Base-by-base conservation (phyloP, 306 rosid species). In the Parietaria judaica region DNA sequence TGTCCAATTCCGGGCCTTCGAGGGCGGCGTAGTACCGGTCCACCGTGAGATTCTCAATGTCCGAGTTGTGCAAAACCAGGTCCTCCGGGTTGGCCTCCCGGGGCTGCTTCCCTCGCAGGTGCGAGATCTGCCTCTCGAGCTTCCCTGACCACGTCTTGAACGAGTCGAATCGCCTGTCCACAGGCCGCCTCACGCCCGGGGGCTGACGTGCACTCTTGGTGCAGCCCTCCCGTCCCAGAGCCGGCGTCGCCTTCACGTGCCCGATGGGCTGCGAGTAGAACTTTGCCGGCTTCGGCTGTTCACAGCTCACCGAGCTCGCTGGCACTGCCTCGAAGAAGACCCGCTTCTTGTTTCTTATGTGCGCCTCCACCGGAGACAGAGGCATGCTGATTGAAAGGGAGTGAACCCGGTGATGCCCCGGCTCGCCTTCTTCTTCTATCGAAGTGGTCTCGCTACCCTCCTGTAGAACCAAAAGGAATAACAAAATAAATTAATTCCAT, bases 321-420 rank as follows among this genome's bases (percentile, higher is more conserved):
- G 66, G 66, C 63, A 62, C 2, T 9, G 45, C 74, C 36, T 74
- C 70, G 14, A 77, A 81, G 54, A 67, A 39, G 59, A 79, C 83
- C 58, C 55, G 67, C 49, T 71, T 74, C 66, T 51, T 62, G 31
- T 64, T 45, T 60, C 60, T 41, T 9, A 78, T 50, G 38, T 67
- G 75, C 60, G 37, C 37, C 58, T 67, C 78, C 36, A 75, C 72
- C 3, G 80, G 66, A 68, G 85, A 64, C 1, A 76, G 75, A 63
- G 97, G 95, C 95, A 86, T 84, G 86, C 97, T 94, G 55, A 86
- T 68, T 3, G 94, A 85, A 71, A 81, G 60, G 34, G 90, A 86
- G 45, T 17, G 72, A 44, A 69, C 79, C 61, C 78, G 77, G 52
- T 73, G 80, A 79, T 88, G 95, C 54, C 54, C 63, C 58, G 54